Evolutionary conservation across 2,329 filamentous ascomycete species (phyloP).

Genomic region (Cordyceps militaris): DNA sequence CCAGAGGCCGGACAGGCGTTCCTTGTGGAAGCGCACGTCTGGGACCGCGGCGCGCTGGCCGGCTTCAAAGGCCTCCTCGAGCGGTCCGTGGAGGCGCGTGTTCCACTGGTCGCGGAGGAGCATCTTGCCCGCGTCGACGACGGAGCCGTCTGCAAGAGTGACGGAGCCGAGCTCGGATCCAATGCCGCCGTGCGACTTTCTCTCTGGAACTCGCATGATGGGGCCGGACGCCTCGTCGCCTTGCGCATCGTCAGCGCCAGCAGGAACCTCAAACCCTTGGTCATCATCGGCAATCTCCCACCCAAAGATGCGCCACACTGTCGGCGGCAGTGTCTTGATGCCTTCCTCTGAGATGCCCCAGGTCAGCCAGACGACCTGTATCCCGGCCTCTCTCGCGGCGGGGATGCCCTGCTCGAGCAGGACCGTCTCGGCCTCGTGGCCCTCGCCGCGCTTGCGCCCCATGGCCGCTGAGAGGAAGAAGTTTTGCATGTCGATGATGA

Average conservation of each 20-base stretch:
- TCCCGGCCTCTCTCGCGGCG: slow-evolving; percentile 10
- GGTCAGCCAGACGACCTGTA: slow-evolving; percentile 44
- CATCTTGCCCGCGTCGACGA: slow-evolving; percentile 28
- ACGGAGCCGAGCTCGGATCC: slow-evolving; percentile 40
- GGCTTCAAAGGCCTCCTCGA: slow-evolving; percentile 28
- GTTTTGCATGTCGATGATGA: slow-evolving; percentile 49
- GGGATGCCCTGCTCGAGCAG: slow-evolving; percentile 11
- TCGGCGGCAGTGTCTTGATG: slow-evolving; percentile 42
- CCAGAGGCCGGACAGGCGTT: slow-evolving; percentile 53
- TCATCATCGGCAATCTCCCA: slow-evolving; percentile 3
- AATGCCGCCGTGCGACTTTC: background rate
- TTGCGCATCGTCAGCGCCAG: background rate
- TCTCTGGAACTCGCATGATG: background rate
- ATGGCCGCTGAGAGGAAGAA: slow-evolving; percentile 35
- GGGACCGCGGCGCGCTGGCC: slow-evolving; percentile 22
- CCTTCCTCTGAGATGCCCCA: slow-evolving; percentile 51
- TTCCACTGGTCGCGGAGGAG: slow-evolving; percentile 51
- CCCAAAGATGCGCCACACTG: slow-evolving; percentile 40
- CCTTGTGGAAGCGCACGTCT: slow-evolving; percentile 49
- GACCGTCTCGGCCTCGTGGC: slow-evolving; percentile 20
- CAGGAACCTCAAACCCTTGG: background rate
- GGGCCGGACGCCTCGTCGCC: no score
- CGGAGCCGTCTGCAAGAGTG: slow-evolving; percentile 16
- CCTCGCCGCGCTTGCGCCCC: background rate
- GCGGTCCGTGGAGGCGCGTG: slow-evolving; percentile 40